Evolutionary conservation across 2,329 filamentous ascomycete species (phyloP).

Genomic region (Pseudocercospora eumusae): DNA sequence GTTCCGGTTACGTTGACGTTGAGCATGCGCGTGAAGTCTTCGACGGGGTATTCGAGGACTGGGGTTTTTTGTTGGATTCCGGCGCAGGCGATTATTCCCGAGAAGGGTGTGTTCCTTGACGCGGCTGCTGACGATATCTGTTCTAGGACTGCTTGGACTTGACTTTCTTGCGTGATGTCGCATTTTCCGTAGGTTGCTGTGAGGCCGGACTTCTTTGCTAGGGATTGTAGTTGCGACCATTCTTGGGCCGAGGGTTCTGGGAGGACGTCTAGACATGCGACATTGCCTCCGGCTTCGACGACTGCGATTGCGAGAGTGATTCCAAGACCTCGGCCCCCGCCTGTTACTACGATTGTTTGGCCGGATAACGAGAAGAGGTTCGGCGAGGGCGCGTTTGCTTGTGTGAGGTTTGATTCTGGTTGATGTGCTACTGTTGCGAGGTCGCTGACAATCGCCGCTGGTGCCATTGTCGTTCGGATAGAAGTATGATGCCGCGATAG

Average conservation of each 20-base stretch:
- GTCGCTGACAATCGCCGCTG: constrained; percentile 31
- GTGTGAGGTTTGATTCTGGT: constrained; percentile 31
- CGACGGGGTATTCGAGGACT: constrained; percentile 39
- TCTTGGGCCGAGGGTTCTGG: constrained; percentile 61
- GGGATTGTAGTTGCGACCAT: constrained; percentile 60
- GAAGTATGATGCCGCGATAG: neutral
- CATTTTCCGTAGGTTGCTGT: constrained; percentile 70
- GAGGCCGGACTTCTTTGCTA: constrained; percentile 61
- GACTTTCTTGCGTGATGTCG: constrained; percentile 70
- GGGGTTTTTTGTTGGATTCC: constrained; percentile 34
- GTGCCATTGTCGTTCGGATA: constrained; percentile 25
- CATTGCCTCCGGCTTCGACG: constrained; percentile 35
- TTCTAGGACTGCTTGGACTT: constrained; percentile 54
- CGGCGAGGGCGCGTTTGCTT: constrained; percentile 29
- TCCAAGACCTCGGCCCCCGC: constrained; percentile 36
- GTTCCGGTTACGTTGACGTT: constrained; percentile 44
- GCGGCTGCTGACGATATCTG: constrained; percentile 66
- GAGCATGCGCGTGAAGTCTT: constrained; percentile 41
- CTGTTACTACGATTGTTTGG: constrained; percentile 35
- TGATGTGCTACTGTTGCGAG: constrained; percentile 28
- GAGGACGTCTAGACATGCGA: constrained; percentile 45
- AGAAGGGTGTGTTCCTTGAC: constrained; percentile 67
- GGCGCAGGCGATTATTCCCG: constrained; percentile 33
- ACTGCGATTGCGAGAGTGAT: constrained; percentile 36
- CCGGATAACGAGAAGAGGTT: constrained; percentile 31